These are phyloP conservation scores for Lachancea waltii DNA, from an alignment of 805 yeast genomes.

Conservation along the genomic window DNA sequence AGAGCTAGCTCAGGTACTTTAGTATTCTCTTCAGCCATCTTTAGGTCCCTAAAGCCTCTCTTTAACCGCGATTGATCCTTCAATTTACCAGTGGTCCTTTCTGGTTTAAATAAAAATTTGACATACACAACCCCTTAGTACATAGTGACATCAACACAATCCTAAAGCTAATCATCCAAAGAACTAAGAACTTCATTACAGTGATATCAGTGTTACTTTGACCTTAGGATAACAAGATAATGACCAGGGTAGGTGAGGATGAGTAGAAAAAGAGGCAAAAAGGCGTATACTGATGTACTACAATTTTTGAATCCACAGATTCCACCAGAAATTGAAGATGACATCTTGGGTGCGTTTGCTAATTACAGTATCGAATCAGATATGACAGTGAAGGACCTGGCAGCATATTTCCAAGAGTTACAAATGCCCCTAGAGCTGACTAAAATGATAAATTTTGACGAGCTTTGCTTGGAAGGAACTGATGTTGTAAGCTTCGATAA, in stretches of 20 bases:
- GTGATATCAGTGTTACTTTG: too few relatives aligned
- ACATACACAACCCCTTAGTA: conserved; percentile 1
- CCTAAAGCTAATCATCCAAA: not conserved
- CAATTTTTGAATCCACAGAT: conserved; percentile 31
- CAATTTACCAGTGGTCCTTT: not conserved
- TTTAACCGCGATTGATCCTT: not conserved
- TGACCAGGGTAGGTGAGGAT: too few relatives aligned
- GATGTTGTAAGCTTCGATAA: conserved; percentile 44
- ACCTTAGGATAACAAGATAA: too few relatives aligned
- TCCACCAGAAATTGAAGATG: conserved; percentile 41
- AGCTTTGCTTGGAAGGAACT: conserved; percentile 36
- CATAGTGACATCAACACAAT: not conserved
- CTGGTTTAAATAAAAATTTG: conserved; percentile 2
- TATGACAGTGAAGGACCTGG: conserved; percentile 31
- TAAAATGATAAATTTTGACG: conserved; percentile 24
- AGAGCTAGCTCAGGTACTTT: too few relatives aligned
- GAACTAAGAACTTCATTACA: not conserved
- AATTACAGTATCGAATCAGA: conserved; percentile 38
- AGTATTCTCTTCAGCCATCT: not conserved
- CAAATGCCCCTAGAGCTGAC: conserved; percentile 29
- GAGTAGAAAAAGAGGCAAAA: conserved; percentile 7
- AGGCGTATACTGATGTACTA: conserved; percentile 21
- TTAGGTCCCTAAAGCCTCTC: not conserved
- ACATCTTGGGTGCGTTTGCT: conserved; percentile 39
- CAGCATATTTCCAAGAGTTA: conserved; percentile 26